phyloP scores from a whole-genome alignment of 1,284 basidiomycete genomes.

The Ceratobasidium sp. region DNA sequence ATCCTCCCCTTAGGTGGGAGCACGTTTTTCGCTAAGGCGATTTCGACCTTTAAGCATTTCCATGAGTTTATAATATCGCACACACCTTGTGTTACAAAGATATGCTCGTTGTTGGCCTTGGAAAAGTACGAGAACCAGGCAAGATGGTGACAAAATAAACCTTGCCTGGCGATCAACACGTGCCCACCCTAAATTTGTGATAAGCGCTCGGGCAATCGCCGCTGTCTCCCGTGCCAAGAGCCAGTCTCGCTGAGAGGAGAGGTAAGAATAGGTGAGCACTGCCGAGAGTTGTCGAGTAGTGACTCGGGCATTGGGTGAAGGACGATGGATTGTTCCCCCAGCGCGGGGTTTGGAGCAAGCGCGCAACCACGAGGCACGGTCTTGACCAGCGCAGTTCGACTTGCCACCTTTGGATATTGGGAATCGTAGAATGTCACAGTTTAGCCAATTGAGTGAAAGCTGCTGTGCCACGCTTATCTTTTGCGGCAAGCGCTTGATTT shows the following conservation, averaged over 20 bases:
- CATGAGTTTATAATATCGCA: too few species aligned
- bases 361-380: conserved; percentile 3
- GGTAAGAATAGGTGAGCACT: background rate
- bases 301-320: background rate
- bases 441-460: background rate
- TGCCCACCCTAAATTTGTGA: background rate
- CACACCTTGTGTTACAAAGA: too few species aligned
- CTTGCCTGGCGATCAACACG: too few species aligned
- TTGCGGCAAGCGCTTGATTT: background rate
- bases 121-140: too few species aligned
- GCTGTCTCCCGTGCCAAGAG: background rate
- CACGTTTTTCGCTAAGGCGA: background rate
- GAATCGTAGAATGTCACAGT: background rate
- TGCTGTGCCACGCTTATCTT: conserved; percentile 1
- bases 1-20: background rate
- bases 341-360: background rate
- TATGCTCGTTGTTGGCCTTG: too few species aligned
- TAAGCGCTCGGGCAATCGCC: background rate
- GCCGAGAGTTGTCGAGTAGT: background rate
- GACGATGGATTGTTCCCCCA: background rate
- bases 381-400: background rate
- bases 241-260: background rate
- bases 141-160: too few species aligned
- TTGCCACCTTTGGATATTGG: background rate
- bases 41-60: background rate